Percentiles rank a stretch among this genome's conserved stretches.
Evolutionary conservation across 768 basidiomycete genomes (phyloP).

Genomic region (Brasilioporus rufonigricans): DNA sequence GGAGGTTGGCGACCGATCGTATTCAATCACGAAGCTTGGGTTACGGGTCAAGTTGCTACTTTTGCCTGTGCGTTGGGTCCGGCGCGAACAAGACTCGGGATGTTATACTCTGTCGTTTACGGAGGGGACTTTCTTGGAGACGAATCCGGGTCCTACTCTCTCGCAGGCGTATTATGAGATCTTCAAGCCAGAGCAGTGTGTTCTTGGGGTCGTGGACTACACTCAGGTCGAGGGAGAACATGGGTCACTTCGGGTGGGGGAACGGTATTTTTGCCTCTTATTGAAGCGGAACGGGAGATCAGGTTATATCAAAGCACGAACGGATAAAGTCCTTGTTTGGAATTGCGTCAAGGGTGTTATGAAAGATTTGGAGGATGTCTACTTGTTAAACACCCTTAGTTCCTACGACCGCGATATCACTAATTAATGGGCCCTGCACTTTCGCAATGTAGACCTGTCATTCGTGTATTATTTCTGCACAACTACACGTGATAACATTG

Average conservation of each 20-base stretch:
- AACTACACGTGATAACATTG: too few relatives aligned
- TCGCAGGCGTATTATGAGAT: conserved; percentile 15
- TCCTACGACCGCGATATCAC: not conserved
- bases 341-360: conserved; percentile 4
- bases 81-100: not conserved
- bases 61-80: conserved; percentile 9
- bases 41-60: conserved; percentile 10
- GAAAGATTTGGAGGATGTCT: conserved; percentile 11
- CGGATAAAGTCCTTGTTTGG: conserved; percentile 14
- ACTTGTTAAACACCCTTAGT: conserved; percentile 5
- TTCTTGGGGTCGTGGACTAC: conserved; percentile 17
- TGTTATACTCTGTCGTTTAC: conserved; percentile 15
- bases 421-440: not conserved
- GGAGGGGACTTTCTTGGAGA: conserved; percentile 10
- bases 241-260: conserved; percentile 9
- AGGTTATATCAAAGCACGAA: conserved; percentile 15
- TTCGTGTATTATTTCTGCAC: too few relatives aligned
- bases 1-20: conserved; percentile 15
- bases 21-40: conserved; percentile 16
- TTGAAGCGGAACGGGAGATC: conserved; percentile 4
- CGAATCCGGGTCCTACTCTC: conserved; percentile 5
- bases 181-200: conserved; percentile 15
- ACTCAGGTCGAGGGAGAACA: conserved; percentile 3
- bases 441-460: too few relatives aligned
- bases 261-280: conserved; percentile 11